These are phyloP conservation scores for Hymenoscyphus fraxineus DNA, from an alignment of 2,329 filamentous ascomycete genomes.

Conservation along the genomic window DNA sequence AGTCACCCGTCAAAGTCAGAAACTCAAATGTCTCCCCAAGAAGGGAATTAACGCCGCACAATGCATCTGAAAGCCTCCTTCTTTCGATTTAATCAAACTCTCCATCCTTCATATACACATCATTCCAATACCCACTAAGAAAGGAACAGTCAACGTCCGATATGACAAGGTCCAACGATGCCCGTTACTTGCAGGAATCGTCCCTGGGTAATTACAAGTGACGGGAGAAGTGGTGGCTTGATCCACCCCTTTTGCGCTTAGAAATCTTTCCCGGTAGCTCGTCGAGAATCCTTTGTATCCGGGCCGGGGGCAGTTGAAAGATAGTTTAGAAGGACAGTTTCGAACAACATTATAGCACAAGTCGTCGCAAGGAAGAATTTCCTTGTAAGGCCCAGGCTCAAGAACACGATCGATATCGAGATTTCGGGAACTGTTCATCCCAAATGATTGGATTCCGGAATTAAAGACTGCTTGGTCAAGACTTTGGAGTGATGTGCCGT, in stretches of 20 bases:
- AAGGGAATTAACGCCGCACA: constrained; percentile 21
- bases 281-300: constrained; percentile 41
- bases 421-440: constrained; percentile 61
- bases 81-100: constrained; percentile 7
- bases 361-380: constrained; percentile 83
- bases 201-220: constrained; percentile 61
- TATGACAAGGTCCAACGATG: constrained; percentile 51
- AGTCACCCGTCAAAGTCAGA: background rate
- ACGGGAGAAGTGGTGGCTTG: constrained; percentile 7
- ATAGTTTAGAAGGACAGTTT: constrained; percentile 73
- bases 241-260: background rate
- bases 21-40: constrained; percentile 1
- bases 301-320: constrained; percentile 68
- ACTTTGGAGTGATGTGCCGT: constrained; percentile 55
- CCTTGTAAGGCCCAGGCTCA: constrained; percentile 85
- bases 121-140: constrained; percentile 18
- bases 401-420: constrained; percentile 67
- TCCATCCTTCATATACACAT: constrained; percentile 22
- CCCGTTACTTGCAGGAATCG: constrained; percentile 47
- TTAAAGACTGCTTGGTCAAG: constrained; percentile 38
- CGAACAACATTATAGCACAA: constrained; percentile 83
- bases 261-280: constrained; percentile 39
- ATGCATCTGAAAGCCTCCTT: constrained; percentile 20
- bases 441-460: constrained; percentile 19
- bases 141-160: constrained; percentile 14